Percentiles rank a stretch among this genome's conserved stretches.
phyloP scores from a whole-genome alignment of 805 yeast genomes.

The Saccharomyces paradoxus region DNA sequence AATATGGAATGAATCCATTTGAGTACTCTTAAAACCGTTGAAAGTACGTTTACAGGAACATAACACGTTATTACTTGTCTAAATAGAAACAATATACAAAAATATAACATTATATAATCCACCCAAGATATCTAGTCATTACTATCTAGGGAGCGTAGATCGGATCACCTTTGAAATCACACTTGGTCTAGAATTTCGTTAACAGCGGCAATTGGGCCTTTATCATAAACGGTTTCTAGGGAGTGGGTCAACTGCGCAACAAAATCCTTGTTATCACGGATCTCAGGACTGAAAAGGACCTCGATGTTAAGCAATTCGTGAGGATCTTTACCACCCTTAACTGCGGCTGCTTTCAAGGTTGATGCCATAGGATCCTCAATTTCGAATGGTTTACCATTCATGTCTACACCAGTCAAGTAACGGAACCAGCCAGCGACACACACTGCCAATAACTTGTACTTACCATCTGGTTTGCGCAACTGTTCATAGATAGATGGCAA shows the following conservation, averaged over 20 bases:
- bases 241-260: slow-evolving; percentile 1
- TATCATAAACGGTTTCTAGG: slow-evolving; percentile 1
- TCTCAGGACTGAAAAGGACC: slow-evolving; percentile 2
- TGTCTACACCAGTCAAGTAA: slow-evolving; percentile 5
- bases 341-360: slow-evolving; percentile 2
- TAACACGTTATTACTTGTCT: neutral
- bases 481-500: slow-evolving; percentile 6
- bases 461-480: slow-evolving; percentile 1
- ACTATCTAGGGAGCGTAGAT: neutral
- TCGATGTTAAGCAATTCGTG: slow-evolving; percentile 1
- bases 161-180: neutral
- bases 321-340: slow-evolving; percentile 5
- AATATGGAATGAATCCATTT: too few relatives aligned
- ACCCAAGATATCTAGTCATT: neutral
- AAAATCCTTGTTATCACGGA: slow-evolving; percentile 2
- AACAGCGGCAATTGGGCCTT: slow-evolving; percentile 3
- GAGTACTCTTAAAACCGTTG: too few relatives aligned
- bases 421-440: slow-evolving; percentile 9
- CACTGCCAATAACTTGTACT: slow-evolving; percentile 2
- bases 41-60: neutral
- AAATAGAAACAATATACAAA: too few relatives aligned
- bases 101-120: neutral
- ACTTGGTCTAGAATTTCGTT: slow-evolving; percentile 1
- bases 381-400: slow-evolving; percentile 2
- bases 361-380: slow-evolving; percentile 5